Conservation (phyloP, 495 filamentous ascomycete genomes). For the Beverwykella pulmonaria region DNA sequence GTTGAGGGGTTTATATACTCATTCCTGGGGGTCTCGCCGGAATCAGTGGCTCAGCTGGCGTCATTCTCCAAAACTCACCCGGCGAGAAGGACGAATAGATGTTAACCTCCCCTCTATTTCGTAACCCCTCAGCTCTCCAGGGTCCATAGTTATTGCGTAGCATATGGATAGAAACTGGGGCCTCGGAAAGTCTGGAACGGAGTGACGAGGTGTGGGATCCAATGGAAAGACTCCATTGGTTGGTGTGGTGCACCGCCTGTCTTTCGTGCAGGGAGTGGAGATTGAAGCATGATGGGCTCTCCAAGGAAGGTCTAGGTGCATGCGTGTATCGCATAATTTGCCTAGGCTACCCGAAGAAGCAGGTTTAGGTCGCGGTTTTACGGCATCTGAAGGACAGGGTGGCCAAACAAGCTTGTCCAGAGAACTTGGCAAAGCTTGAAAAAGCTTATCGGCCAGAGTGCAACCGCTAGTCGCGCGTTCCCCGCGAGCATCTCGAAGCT, state of each 20-base stretch:
- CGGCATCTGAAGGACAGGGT: neutral
- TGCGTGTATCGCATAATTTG: neutral
- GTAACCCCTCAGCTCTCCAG: slow-evolving; percentile 16
- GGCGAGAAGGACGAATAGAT: slow-evolving; percentile 1
- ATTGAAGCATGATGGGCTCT: slow-evolving; percentile 1
- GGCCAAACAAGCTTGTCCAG: neutral
- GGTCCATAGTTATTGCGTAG: neutral
- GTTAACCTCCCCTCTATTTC: slow-evolving; percentile 4
- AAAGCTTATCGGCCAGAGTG: neutral
- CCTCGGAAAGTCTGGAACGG: neutral
- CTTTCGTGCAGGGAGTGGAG: neutral
- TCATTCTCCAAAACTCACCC: slow-evolving; percentile 14
- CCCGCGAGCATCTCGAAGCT: too few relatives aligned
- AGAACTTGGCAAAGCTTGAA: neutral
- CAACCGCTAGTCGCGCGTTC: too few relatives aligned
- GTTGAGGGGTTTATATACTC: neutral
- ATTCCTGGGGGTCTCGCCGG: neutral
- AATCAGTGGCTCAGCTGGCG: too few relatives aligned
- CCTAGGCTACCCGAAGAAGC: neutral
- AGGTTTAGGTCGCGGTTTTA: neutral
- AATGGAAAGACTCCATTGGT: neutral
- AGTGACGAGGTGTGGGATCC: slow-evolving; percentile 1
- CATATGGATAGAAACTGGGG: neutral
- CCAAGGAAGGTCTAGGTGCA: neutral
- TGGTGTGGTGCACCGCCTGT: neutral